A percentile compares a stretch with the other conserved stretches of the same genome.
These are phyloP conservation scores for Paramecium octaurelia DNA, from an alignment of 73 alveolate genomes.

Conservation along the genomic window DNA sequence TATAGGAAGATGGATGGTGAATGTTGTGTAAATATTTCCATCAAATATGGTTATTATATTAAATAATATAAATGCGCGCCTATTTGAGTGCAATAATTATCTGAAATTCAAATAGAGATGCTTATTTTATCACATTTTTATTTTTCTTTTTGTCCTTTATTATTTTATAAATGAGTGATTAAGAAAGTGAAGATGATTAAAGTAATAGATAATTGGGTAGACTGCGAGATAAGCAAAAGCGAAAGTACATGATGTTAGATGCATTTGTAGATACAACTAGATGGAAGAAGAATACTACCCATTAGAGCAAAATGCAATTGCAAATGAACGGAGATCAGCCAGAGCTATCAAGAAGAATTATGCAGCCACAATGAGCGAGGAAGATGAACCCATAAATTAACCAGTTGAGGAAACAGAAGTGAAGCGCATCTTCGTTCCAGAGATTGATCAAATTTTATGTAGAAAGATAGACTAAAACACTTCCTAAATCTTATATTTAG, in stretches of 20 bases:
- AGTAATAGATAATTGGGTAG: neutral
- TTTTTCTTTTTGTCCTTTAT: neutral
- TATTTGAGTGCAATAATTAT: neutral
- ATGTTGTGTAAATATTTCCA: neutral
- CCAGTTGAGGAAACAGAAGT: constrained; percentile 24
- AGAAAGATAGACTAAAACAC: constrained; percentile 28
- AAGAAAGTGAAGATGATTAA: neutral
- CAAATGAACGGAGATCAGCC: constrained; percentile 7
- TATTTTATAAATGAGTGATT: constrained; percentile 13
- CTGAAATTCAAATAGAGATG: neutral
- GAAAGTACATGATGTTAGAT: neutral
- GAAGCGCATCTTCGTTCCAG: constrained; percentile 48
- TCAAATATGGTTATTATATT: neutral
- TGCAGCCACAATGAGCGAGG: constrained; percentile 12
- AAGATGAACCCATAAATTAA: neutral
- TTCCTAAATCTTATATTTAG: neutral
- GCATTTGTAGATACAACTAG: neutral
- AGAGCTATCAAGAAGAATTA: constrained; percentile 20
- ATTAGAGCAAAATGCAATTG: neutral
- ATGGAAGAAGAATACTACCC: neutral
- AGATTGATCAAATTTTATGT: constrained; percentile 55
- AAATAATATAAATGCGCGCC: neutral
- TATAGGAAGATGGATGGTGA: neutral
- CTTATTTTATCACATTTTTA: neutral
- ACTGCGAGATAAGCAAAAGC: neutral